phyloP scores from a whole-genome alignment of 2,329 filamentous ascomycete genomes.

The Trichoderma breve region DNA sequence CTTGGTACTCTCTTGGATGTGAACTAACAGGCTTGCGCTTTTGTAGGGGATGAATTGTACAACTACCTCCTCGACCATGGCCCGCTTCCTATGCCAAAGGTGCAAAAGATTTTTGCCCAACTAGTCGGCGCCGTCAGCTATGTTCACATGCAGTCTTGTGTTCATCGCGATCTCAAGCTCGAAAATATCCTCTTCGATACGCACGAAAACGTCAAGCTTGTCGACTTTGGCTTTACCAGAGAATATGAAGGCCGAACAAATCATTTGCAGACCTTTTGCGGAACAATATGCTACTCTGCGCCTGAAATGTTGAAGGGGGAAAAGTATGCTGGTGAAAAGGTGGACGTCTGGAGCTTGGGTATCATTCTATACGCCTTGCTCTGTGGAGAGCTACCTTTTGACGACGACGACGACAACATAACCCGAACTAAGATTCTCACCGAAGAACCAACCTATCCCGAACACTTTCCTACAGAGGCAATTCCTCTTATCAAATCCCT shows the following conservation, averaged over 20 bases:
- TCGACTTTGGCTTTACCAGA: constrained; percentile 96
- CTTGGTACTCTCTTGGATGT: neutral
- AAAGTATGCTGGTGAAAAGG: constrained; percentile 96
- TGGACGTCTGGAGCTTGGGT: constrained; percentile 91
- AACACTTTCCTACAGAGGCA: constrained; percentile 74
- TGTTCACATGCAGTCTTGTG: constrained; percentile 91
- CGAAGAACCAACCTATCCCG: constrained; percentile 82
- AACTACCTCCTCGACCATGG: constrained; percentile 90
- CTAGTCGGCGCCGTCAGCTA: constrained; percentile 92
- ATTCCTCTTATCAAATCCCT: constrained; percentile 72
- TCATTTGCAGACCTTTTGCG: constrained; percentile 95
- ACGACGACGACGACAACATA: constrained; percentile 87
- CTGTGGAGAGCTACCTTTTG: constrained; percentile 86
- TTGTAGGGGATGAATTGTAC: constrained; percentile 86
- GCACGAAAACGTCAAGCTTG: constrained; percentile 93
- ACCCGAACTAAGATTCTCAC: constrained; percentile 83
- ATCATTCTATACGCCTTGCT: constrained; percentile 82
- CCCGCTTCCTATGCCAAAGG: constrained; percentile 77
- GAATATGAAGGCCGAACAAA: constrained; percentile 96
- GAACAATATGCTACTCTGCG: constrained; percentile 95
- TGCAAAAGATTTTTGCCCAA: constrained; percentile 94
- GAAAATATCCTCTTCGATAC: constrained; percentile 91
- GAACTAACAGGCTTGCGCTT: neutral
- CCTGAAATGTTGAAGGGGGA: constrained; percentile 98
- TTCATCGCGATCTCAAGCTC: constrained; percentile 93